These are phyloP conservation scores for Tulasnella sp. DNA, from an alignment of 768 basidiomycete genomes.

Conservation along the genomic window DNA sequence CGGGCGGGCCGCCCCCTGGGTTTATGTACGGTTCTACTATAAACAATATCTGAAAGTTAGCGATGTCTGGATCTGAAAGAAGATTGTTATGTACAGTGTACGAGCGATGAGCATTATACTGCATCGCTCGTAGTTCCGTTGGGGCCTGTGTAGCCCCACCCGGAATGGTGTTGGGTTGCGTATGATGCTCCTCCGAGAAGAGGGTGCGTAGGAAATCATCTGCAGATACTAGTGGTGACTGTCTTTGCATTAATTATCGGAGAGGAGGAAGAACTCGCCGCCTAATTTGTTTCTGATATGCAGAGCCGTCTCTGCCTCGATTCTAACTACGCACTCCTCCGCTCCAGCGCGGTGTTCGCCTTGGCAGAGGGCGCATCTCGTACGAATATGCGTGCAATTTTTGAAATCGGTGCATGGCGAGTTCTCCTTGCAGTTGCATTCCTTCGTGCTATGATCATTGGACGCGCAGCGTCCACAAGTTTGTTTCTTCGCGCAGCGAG, in stretches of 20 bases:
- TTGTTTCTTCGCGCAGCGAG: slow-evolving; percentile 1
- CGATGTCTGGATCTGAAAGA: background rate
- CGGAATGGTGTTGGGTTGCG: background rate
- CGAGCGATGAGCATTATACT: slow-evolving; percentile 10
- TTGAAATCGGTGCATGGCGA: background rate
- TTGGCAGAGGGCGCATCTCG: slow-evolving; percentile 13
- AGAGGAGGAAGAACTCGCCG: background rate
- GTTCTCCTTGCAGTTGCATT: background rate
- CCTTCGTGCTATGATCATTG: background rate
- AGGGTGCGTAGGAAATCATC: background rate
- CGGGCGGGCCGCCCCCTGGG: background rate
- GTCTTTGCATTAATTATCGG: background rate
- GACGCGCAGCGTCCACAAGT: slow-evolving; percentile 12
- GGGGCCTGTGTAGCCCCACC: background rate
- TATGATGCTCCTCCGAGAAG: background rate
- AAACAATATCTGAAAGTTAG: slow-evolving; percentile 24
- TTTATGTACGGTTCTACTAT: slow-evolving; percentile 21
- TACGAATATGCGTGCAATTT: background rate
- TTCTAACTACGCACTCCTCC: background rate
- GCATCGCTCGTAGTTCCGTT: background rate
- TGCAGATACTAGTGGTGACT: background rate
- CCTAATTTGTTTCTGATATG: background rate
- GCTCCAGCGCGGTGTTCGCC: slow-evolving; percentile 18
- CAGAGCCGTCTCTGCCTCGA: background rate
- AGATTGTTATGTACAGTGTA: slow-evolving; percentile 12